These are phyloP conservation scores for Glutinoglossum americanum DNA, from an alignment of 495 filamentous ascomycete genomes.

Conservation along the genomic window DNA sequence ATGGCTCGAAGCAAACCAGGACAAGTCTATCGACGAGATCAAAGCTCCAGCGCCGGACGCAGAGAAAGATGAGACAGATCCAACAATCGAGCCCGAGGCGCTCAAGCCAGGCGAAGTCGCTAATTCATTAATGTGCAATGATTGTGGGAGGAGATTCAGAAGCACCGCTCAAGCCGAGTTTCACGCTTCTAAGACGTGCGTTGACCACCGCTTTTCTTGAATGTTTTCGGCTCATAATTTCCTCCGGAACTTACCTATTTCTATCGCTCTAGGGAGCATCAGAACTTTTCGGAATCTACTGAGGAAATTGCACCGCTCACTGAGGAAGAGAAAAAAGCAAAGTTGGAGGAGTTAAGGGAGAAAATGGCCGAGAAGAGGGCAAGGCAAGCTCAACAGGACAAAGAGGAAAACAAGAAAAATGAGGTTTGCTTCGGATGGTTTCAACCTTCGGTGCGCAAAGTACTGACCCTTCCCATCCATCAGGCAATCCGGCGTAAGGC, in stretches of 20 bases:
- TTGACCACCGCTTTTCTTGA: not conserved
- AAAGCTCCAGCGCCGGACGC: constrained; percentile 16
- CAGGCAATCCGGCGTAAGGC: constrained; percentile 75
- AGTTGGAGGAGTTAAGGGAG: constrained; percentile 48
- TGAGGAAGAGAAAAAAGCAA: constrained; percentile 70
- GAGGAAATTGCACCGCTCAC: constrained; percentile 81
- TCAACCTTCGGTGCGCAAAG: not conserved
- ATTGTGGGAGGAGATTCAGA: constrained; percentile 80
- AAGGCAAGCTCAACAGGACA: constrained; percentile 48
- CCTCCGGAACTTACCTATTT: not conserved
- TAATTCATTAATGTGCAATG: constrained; percentile 58
- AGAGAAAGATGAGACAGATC: constrained; percentile 9
- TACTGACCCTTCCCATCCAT: not conserved
- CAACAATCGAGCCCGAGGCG: constrained; percentile 23
- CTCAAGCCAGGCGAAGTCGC: constrained; percentile 42
- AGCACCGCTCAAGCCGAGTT: constrained; percentile 62
- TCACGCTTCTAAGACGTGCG: constrained; percentile 68
- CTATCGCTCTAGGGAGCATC: constrained; percentile 36
- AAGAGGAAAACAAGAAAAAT: constrained; percentile 70
- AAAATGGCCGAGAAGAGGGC: constrained; percentile 55
- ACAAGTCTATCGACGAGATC: constrained; percentile 62
- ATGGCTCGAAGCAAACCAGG: constrained; percentile 82
- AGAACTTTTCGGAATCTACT: constrained; percentile 82
- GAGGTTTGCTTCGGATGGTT: constrained; percentile 33
- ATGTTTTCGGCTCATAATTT: not conserved